phyloP scores from a whole-genome alignment of 345 rosid species.

The Salix brachista region DNA sequence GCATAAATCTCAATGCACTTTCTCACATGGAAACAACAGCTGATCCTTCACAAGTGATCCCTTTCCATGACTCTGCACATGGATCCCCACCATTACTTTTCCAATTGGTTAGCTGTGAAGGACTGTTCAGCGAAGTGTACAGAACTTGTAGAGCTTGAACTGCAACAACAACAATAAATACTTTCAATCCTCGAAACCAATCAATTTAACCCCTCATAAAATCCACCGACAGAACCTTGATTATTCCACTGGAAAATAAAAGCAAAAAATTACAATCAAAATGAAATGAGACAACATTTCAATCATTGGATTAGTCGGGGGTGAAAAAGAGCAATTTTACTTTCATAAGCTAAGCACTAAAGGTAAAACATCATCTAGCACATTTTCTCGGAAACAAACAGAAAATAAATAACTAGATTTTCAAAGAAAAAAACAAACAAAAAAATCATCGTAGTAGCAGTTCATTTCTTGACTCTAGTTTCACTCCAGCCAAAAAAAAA shows the following conservation, averaged over 20 bases:
- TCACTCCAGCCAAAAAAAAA: not conserved
- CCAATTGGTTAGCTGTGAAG: conserved; percentile 91
- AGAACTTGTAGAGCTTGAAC: conserved; percentile 85
- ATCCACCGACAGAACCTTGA: not conserved
- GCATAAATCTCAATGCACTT: not conserved
- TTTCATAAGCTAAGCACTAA: not conserved
- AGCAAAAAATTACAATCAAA: not conserved
- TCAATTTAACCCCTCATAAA: not conserved
- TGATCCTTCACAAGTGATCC: conserved; percentile 77
- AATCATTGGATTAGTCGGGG: not conserved
- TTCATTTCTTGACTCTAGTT: conserved; percentile 4
- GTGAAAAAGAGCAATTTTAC: not conserved
- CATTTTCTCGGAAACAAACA: conserved; percentile 33
- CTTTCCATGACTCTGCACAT: conserved; percentile 95
- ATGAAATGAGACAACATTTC: not conserved
- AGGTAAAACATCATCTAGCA: not conserved
- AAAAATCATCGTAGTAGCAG: not conserved
- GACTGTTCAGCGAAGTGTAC: conserved; percentile 70
- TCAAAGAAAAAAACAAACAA: not conserved
- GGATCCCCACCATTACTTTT: conserved; percentile 79
- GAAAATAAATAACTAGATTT: conserved; percentile 20
- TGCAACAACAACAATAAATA: conserved; percentile 28
- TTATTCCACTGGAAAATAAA: not conserved
- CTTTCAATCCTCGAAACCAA: not conserved
- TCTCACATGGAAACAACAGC: conserved; percentile 82